Conservation (phyloP, 345 rosid species). For the Gossypium thurberi region DNA sequence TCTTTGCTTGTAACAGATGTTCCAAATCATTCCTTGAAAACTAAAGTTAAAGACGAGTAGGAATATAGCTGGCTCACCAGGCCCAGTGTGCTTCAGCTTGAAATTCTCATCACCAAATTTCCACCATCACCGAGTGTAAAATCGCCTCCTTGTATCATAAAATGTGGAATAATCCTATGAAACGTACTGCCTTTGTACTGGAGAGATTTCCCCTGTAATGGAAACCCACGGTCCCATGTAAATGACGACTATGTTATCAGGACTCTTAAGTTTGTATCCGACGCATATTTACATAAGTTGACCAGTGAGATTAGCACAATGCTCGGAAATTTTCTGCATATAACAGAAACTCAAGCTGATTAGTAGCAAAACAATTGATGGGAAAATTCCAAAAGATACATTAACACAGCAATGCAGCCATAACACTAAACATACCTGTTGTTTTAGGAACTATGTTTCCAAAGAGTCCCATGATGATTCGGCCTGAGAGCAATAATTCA, state of each 20-base stretch:
- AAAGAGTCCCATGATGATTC: conserved; percentile 74
- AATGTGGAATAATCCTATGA: conserved; percentile 95
- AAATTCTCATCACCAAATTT: conserved; percentile 89
- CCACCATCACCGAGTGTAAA: conserved; percentile 87
- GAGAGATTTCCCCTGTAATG: conserved; percentile 75
- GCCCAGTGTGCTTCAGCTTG: conserved; percentile 92
- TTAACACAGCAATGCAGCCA: neutral
- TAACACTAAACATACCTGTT: conserved; percentile 33
- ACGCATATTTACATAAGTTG: too few species aligned
- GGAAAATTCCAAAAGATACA: neutral
- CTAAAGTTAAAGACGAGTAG: neutral
- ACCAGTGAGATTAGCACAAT: conserved; percentile 33
- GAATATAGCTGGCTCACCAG: conserved; percentile 36
- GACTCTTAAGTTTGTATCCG: too few species aligned
- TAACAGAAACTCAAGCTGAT: conserved; percentile 3
- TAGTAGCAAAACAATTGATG: neutral
- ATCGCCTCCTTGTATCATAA: conserved; percentile 94
- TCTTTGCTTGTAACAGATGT: neutral
- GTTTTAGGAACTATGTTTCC: conserved; percentile 92
- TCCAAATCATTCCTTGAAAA: neutral
- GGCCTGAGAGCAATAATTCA: conserved; percentile 42
- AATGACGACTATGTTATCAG: too few species aligned
- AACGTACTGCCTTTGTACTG: conserved; percentile 76
- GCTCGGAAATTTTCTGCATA: conserved; percentile 95
- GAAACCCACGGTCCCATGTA: neutral